These are phyloP conservation scores for Onygenales sp. DNA, from an alignment of 2,329 filamentous ascomycete species.

Conservation along the genomic window DNA sequence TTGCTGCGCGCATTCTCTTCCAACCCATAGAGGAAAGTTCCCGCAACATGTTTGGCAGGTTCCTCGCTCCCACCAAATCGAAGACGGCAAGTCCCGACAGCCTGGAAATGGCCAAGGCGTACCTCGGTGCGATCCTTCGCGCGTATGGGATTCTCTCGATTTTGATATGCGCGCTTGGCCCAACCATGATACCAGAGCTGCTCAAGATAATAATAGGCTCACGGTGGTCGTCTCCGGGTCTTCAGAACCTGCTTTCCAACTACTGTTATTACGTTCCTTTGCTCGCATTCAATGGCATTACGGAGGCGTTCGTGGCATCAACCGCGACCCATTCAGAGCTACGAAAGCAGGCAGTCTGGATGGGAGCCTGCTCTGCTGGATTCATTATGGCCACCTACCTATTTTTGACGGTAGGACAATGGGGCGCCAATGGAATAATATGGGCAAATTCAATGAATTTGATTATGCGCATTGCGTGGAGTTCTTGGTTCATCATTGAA, in stretches of 20 bases:
- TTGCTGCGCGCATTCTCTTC: slow-evolving; percentile 80
- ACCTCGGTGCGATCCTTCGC: slow-evolving; percentile 47
- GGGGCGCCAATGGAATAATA: slow-evolving; percentile 74
- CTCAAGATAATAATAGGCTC: slow-evolving; percentile 67
- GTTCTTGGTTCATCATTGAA: slow-evolving; percentile 56
- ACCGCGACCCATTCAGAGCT: slow-evolving; percentile 70
- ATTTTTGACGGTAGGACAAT: slow-evolving; percentile 57
- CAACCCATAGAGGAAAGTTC: slow-evolving; percentile 93
- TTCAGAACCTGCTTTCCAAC: slow-evolving; percentile 60
- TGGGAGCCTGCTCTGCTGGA: slow-evolving; percentile 67
- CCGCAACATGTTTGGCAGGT: slow-evolving; percentile 76
- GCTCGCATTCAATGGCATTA: slow-evolving; percentile 80
- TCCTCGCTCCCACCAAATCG: slow-evolving; percentile 45
- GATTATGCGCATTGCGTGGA: slow-evolving; percentile 75
- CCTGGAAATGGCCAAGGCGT: slow-evolving; percentile 19
- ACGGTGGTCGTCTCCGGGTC: slow-evolving; percentile 65
- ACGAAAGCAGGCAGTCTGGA: slow-evolving; percentile 68
- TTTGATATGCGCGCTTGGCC: slow-evolving; percentile 60
- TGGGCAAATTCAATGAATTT: slow-evolving; percentile 86
- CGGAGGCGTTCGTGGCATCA: slow-evolving; percentile 85
- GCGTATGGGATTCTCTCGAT: slow-evolving; percentile 67
- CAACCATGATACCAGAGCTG: slow-evolving; percentile 62
- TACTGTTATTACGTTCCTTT: slow-evolving; percentile 95
- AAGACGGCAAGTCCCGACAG: slow-evolving; percentile 15
- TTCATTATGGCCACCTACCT: slow-evolving; percentile 69